Percentiles rank a stretch among this genome's conserved stretches.
phyloP scores from a whole-genome alignment of 257 asterid species.

The Scutellaria baicalensis region DNA sequence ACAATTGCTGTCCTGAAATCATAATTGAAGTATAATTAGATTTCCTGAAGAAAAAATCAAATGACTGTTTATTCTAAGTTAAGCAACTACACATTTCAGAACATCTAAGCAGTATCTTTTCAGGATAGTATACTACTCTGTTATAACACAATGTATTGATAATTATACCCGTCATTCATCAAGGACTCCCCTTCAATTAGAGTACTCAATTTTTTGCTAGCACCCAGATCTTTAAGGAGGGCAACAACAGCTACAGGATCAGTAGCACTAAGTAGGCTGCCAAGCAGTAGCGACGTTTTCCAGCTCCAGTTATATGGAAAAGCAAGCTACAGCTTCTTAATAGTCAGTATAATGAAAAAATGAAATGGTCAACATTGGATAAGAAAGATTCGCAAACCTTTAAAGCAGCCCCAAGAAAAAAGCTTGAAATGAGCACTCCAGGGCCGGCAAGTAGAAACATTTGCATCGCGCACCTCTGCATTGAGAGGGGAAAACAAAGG shows the following conservation, averaged over 20 bases:
- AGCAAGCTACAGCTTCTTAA: conserved; percentile 45
- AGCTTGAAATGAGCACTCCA: conserved; percentile 90
- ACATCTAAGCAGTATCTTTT: not conserved
- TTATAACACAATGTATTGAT: not conserved
- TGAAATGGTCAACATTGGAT: not conserved
- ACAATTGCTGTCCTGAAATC: conserved; percentile 89
- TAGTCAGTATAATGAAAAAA: conserved; percentile 19
- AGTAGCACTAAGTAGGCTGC: conserved; percentile 98
- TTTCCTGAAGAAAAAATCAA: conserved; percentile 5
- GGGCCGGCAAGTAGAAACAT: conserved; percentile 96
- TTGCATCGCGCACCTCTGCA: conserved; percentile 85
- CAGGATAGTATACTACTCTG: not conserved
- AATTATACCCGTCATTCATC: conserved; percentile 94
- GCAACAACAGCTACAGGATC: conserved; percentile 99
- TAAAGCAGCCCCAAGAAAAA: conserved; percentile 70
- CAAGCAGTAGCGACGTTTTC: conserved; percentile 86
- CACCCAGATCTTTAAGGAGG: conserved; percentile 89
- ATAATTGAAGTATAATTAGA: conserved; percentile 4
- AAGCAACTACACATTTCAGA: conserved; percentile 7
- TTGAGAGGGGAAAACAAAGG: not conserved
- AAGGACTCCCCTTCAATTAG: conserved; percentile 97
- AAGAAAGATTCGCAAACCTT: conserved; percentile 56
- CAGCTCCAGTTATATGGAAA: conserved; percentile 96
- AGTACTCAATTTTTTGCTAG: conserved; percentile 92
- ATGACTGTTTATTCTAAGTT: not conserved